Conservation (phyloP, 2,329 filamentous ascomycete species). For the Graphilbum ipis-grandicollis region DNA sequence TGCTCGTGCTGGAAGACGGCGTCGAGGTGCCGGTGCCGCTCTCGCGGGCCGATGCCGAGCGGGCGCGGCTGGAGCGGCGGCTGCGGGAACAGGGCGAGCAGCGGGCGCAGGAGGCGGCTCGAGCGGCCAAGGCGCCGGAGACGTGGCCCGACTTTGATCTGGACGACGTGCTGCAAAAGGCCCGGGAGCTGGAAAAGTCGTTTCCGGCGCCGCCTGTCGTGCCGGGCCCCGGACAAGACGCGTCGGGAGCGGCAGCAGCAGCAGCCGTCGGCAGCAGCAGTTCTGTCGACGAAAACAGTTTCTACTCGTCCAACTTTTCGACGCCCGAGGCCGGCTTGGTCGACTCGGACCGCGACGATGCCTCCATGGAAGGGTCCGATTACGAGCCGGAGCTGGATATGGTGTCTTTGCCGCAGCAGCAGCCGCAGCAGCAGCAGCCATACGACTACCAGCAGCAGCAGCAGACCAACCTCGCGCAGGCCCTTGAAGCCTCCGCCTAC, state of each 20-base stretch:
- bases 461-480: no score
- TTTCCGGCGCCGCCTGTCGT: background rate
- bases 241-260: background rate
- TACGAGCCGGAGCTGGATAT: conserved; percentile 15
- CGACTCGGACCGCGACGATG: conserved; percentile 19
- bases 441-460: conserved; percentile 54
- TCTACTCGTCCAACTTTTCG: conserved; percentile 88
- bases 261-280: conserved; percentile 37
- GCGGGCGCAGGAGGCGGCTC: conserved; percentile 25
- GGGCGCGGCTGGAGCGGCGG: conserved; percentile 62
- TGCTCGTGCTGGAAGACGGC: background rate
- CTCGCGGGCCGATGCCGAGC: conserved; percentile 25
- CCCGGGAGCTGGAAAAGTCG: conserved; percentile 12
- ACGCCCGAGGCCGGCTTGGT: conserved; percentile 43
- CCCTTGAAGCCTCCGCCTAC: no score
- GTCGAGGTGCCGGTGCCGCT: conserved; percentile 63
- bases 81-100: conserved; percentile 65
- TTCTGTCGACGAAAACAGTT: conserved; percentile 83
- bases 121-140: conserved; percentile 26
- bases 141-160: conserved; percentile 49
- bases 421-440: conserved; percentile 28
- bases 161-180: conserved; percentile 43
- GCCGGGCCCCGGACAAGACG: background rate
- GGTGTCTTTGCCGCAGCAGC: conserved; percentile 37
- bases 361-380: conserved; percentile 18